phyloP scores from a whole-genome alignment of 164 flowering plant species.

The Chloranthus sessilifolius region DNA sequence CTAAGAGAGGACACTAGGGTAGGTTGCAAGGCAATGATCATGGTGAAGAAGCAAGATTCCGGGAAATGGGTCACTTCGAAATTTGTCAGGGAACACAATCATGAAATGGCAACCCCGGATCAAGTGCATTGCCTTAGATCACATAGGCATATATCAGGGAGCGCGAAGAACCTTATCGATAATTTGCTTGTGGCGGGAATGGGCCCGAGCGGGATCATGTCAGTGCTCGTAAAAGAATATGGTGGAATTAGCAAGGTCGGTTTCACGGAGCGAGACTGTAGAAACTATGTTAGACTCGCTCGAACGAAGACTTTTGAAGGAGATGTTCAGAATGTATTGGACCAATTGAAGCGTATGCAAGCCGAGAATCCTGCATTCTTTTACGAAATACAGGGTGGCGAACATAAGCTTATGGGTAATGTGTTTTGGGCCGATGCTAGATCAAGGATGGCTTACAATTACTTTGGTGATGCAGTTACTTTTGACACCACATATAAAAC shows the following conservation, averaged over 20 bases:
- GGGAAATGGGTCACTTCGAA: slow-evolving; percentile 73
- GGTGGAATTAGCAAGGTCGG: slow-evolving; percentile 79
- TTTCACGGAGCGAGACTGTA: slow-evolving; percentile 73
- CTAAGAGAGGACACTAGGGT: slow-evolving; percentile 41
- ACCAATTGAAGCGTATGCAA: slow-evolving; percentile 44
- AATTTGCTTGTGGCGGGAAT: slow-evolving; percentile 39
- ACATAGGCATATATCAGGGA: no score
- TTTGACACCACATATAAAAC: slow-evolving; percentile 42
- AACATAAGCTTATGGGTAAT: slow-evolving; percentile 34
- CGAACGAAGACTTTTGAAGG: slow-evolving; percentile 50
- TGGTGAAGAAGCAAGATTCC: slow-evolving; percentile 60
- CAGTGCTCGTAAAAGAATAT: slow-evolving; percentile 63
- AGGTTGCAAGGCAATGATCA: slow-evolving; percentile 67
- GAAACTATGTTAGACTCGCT: slow-evolving; percentile 66
- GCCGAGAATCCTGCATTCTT: slow-evolving; percentile 36
- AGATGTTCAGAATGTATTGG: slow-evolving; percentile 64
- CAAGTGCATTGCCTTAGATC: slow-evolving; percentile 76
- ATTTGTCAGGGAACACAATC: slow-evolving; percentile 73
- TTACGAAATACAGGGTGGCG: slow-evolving; percentile 39
- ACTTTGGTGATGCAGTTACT: slow-evolving; percentile 42
- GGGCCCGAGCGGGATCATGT: slow-evolving; percentile 76
- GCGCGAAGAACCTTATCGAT: no score
- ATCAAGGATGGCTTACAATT: slow-evolving; percentile 29
- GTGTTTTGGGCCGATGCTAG: slow-evolving; percentile 40
- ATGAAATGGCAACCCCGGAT: slow-evolving; percentile 65